Percentiles rank a stretch among this genome's conserved stretches.
Evolutionary conservation across 2,329 filamentous ascomycete species (phyloP).

Genomic region (Ascocoryne sarcoides): DNA sequence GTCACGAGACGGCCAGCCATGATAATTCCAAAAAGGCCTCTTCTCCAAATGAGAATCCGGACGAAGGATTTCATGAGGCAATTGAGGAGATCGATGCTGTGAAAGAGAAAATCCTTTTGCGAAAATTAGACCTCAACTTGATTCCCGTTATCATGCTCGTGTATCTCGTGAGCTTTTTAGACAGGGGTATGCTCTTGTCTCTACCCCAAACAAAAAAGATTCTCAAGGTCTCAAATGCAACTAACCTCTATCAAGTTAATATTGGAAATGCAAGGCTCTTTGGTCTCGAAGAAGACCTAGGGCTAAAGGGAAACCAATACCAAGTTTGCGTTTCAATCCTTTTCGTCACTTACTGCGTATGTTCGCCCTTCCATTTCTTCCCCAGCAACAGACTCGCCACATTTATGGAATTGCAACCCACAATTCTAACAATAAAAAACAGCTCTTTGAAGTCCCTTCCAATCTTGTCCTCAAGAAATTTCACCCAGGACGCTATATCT

Average conservation of each 20-base stretch:
- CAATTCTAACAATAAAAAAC: too few species aligned
- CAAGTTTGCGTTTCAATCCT: conserved; percentile 40
- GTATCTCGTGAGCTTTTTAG: neutral
- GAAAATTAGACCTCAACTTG: neutral
- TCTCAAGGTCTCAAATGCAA: too few species aligned
- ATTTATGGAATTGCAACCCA: too few species aligned
- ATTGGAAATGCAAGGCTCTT: conserved; percentile 48
- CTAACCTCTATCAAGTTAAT: too few species aligned
- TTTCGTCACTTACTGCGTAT: conserved; percentile 36
- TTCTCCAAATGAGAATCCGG: neutral
- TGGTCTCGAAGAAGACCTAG: conserved; percentile 43
- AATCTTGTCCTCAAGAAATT: conserved; percentile 36
- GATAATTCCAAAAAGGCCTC: neutral
- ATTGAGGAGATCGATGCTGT: neutral
- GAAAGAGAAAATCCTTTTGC: neutral
- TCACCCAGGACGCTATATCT: conserved; percentile 26
- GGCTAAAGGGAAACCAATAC: conserved; percentile 40
- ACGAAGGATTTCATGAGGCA: neutral
- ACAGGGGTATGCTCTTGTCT: neutral
- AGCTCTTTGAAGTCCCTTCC: conserved; percentile 31
- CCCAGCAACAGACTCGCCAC: too few species aligned
- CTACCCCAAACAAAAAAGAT: too few species aligned
- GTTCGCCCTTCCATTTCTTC: neutral
- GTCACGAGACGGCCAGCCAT: neutral
- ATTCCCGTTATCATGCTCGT: neutral